Base-by-base conservation (phyloP, 192 early-diverging fungal species). In the Haplosporangium gracile region DNA sequence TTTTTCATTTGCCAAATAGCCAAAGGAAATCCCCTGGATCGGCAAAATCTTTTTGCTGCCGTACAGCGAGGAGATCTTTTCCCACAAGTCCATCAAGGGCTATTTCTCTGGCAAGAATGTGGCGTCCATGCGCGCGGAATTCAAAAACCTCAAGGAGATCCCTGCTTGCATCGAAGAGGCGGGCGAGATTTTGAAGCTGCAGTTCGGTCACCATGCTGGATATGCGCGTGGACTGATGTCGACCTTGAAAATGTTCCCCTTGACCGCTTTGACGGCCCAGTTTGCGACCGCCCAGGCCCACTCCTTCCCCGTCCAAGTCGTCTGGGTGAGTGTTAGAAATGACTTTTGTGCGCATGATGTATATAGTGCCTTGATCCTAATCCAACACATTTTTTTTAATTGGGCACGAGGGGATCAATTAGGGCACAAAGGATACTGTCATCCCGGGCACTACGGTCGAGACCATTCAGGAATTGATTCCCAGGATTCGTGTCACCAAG, bases 141-240 rank as follows among this genome's bases (percentile, higher is more conserved):
- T 86, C 68, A 75, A 74, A 39, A 32, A 53, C 34, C 39, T 73
- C 15, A 22, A 55, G 3, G 15, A 40, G 11, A 38, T 81, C 6
- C 84, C 84, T 0, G 57, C 26, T 3, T 68, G 57, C 29, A 47
- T 86, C 18, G 78, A 81, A 1, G 71, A 80, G 69, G 84, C 84
- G 4, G 39, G 40, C 24, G 71, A 80, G 24, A 86, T 86, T 26
- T 45, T 86, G 70, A 65, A 36, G 5, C 45, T 86, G 22, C 84
- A 86, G 72, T 86, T 75, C 70, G 20, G 22, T 4, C 47, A 77
- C 57, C 84, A 86, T 51, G 71, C 79, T 9, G 84, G 84, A 49
- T 86, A 86, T 81, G 74, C 84, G 0, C 84, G 84, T 47, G 84
- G 84, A 38, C 20, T 86, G 55, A 86, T 86, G 84, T 86, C 79